A percentile compares a stretch with the other conserved stretches of the same genome.
Evolutionary conservation across 2,329 filamentous ascomycete species (phyloP).

Genomic region (Xylaria sp.): DNA sequence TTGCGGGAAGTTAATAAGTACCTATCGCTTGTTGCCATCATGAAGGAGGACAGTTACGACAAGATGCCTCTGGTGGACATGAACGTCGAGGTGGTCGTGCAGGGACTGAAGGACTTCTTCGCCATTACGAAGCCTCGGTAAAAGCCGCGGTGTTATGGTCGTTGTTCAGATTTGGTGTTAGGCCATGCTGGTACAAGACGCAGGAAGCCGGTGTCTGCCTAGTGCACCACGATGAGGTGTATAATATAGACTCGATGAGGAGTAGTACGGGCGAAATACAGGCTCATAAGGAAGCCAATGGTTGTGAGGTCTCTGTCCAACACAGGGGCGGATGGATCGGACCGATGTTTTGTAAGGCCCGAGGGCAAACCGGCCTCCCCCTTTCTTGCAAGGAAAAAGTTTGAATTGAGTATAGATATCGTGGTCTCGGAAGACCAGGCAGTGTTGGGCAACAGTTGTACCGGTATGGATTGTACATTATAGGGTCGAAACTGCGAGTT

Average conservation of each 20-base stretch:
- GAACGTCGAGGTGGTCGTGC: constrained; percentile 77
- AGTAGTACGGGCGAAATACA: not conserved
- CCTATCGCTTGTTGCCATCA: constrained; percentile 75
- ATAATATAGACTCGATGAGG: not conserved
- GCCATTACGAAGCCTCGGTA: constrained; percentile 58
- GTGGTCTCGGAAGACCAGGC: not conserved
- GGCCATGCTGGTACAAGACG: not conserved
- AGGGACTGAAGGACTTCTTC: constrained; percentile 74
- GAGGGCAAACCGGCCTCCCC: not conserved
- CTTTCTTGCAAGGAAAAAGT: not conserved
- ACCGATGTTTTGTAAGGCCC: not conserved
- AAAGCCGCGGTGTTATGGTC: not conserved
- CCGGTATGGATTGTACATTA: not conserved
- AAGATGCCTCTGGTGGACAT: constrained; percentile 82
- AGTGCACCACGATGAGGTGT: not conserved
- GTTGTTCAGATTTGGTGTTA: not conserved
- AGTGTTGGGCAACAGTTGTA: not conserved
- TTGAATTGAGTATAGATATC: not conserved
- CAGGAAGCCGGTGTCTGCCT: not conserved
- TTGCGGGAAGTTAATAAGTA: constrained; percentile 67
- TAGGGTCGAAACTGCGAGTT: not conserved
- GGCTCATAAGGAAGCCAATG: not conserved
- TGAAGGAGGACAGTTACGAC: constrained; percentile 79
- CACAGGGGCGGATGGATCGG: not conserved
- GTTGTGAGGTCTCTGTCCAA: not conserved